Evolutionary conservation across 139 green algal species (phyloP).

Genomic region (Chlamydomonas sp.): DNA sequence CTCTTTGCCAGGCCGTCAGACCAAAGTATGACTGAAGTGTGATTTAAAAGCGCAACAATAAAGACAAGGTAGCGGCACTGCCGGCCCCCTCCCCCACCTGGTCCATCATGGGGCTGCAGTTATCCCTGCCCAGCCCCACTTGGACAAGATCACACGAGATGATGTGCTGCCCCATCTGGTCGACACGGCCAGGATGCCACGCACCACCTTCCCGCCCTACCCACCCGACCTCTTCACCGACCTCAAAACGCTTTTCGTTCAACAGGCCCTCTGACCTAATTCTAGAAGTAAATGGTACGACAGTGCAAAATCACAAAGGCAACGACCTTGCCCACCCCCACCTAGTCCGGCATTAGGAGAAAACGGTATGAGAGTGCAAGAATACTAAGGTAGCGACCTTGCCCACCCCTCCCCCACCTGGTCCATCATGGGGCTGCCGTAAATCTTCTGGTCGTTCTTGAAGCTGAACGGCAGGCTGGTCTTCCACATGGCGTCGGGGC

Average conservation of each 20-base stretch:
- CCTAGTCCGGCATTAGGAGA: not conserved
- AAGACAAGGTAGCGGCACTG: not conserved
- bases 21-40: too few relatives aligned
- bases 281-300: too few relatives aligned
- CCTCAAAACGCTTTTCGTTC: not conserved
- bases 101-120: too few relatives aligned
- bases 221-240: too few relatives aligned
- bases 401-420: conserved; percentile 12
- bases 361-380: not conserved
- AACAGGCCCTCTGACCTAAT: not conserved
- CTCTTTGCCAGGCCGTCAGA: not conserved
- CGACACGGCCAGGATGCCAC: too few relatives aligned
- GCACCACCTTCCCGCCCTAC: too few relatives aligned
- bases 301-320: too few relatives aligned
- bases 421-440: conserved; percentile 88
- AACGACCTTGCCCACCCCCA: not conserved
- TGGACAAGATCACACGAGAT: too few relatives aligned
- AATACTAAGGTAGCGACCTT: not conserved
- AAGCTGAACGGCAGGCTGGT: conserved; percentile 78
- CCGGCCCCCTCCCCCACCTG: conserved; percentile 8
- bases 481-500: conserved; percentile 78
- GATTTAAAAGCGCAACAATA: not conserved
- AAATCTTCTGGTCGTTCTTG: conserved; percentile 84
- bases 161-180: too few relatives aligned
- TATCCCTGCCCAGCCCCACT: too few relatives aligned